phyloP scores from a whole-genome alignment of 352 stramenopile genomes.

The Pythium periplocum region DNA sequence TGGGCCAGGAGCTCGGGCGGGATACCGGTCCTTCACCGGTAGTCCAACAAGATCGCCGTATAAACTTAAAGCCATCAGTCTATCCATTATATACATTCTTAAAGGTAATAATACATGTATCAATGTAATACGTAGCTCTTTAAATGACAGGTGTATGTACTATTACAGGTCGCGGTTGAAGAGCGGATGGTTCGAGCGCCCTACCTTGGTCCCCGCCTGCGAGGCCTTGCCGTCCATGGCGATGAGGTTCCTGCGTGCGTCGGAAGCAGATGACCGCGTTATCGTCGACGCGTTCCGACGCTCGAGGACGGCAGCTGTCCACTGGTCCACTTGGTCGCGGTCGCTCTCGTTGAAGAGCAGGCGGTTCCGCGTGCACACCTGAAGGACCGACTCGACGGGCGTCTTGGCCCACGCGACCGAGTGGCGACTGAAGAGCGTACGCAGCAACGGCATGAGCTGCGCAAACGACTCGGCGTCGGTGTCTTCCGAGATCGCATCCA shows the following conservation, averaged over 20 bases:
- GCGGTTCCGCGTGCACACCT: conserved; percentile 43
- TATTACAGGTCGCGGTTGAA: conserved; percentile 55
- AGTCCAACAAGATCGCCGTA: not conserved
- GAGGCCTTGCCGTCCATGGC: conserved; percentile 19
- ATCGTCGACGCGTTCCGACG: conserved; percentile 31
- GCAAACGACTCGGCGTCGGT: conserved; percentile 13
- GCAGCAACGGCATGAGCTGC: conserved; percentile 56
- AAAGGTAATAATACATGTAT: too few relatives aligned
- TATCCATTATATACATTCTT: not conserved
- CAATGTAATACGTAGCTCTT: conserved; percentile 1
- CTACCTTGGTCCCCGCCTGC: conserved; percentile 55
- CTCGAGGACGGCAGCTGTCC: conserved; percentile 56
- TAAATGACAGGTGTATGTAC: not conserved
- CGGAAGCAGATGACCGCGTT: conserved; percentile 36
- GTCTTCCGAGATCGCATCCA: conserved; percentile 26
- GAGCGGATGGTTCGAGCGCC: conserved; percentile 64
- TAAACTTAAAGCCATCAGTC: too few relatives aligned
- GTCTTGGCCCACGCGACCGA: conserved; percentile 48
- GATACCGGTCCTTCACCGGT: conserved; percentile 11
- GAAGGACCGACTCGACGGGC: conserved; percentile 53
- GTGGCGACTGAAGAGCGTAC: conserved; percentile 51
- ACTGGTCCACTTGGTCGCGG: conserved; percentile 52
- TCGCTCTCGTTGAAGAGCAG: conserved; percentile 42
- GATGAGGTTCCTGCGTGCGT: conserved; percentile 67
- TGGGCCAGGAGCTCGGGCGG: conserved; percentile 1